These are phyloP conservation scores for Aspergillus awamori DNA, from an alignment of 2,329 filamentous ascomycete genomes.

Conservation along the genomic window DNA sequence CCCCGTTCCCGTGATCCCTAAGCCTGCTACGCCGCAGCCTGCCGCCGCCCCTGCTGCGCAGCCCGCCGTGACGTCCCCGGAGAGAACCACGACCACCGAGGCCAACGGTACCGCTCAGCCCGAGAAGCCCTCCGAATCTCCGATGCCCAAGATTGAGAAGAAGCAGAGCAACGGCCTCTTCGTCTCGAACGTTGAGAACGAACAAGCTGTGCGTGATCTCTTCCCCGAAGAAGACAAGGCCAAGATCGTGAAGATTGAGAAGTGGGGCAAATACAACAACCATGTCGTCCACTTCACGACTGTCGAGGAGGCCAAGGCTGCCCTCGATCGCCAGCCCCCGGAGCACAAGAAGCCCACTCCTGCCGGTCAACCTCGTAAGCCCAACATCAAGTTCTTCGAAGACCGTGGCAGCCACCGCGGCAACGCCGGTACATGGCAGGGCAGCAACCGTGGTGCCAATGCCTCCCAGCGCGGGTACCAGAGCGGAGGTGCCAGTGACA, in stretches of 20 bases:
- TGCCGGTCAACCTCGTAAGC: constrained; percentile 73
- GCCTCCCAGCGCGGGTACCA: constrained; percentile 76
- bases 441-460: constrained; percentile 63
- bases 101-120: constrained; percentile 56
- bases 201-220: constrained; percentile 79
- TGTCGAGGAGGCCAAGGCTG: constrained; percentile 75
- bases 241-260: constrained; percentile 76
- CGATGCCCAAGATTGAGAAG: constrained; percentile 62
- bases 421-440: constrained; percentile 59
- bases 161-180: constrained; percentile 83
- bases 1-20: constrained; percentile 48
- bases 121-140: constrained; percentile 44
- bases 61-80: constrained; percentile 46
- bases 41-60: constrained; percentile 44
- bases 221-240: constrained; percentile 80
- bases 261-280: constrained; percentile 70
- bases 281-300: constrained; percentile 83
- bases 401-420: constrained; percentile 62
- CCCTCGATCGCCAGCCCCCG: constrained; percentile 72
- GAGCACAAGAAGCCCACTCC: constrained; percentile 73
- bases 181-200: constrained; percentile 80
- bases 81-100: constrained; percentile 55
- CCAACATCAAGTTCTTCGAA: constrained; percentile 81
- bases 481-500: constrained; percentile 78
- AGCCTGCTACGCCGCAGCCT: constrained; percentile 41